Evolutionary conservation across 768 basidiomycete species (phyloP).

Genomic region (Symmetrospora coprosmae): DNA sequence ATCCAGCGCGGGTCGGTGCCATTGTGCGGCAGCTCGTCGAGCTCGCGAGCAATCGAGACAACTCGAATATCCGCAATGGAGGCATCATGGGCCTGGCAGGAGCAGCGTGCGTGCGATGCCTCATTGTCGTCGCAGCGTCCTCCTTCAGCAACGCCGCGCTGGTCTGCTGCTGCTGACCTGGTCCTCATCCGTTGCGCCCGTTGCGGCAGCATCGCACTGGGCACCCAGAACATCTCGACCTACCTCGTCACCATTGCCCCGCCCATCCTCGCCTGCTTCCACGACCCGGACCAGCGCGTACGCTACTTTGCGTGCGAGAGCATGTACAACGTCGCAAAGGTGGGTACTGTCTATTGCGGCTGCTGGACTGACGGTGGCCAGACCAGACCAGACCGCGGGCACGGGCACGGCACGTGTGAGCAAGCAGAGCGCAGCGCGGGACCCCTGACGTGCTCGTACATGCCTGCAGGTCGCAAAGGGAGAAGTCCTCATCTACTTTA

Average conservation of each 20-base stretch:
- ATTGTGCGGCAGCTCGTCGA: slow-evolving; percentile 91
- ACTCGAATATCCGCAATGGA: slow-evolving; percentile 62
- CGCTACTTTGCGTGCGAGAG: slow-evolving; percentile 97
- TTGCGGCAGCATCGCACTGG: slow-evolving; percentile 61
- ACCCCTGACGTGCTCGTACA: background rate
- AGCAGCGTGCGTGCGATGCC: slow-evolving; percentile 44
- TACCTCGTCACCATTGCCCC: slow-evolving; percentile 89
- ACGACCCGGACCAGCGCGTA: slow-evolving; percentile 84
- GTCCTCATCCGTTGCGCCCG: background rate
- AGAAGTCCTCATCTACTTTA: slow-evolving; percentile 90
- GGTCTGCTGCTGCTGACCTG: background rate
- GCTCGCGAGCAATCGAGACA: slow-evolving; percentile 75
- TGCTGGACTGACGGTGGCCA: too few species aligned
- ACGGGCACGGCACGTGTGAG: too few species aligned
- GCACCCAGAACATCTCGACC: slow-evolving; percentile 68
- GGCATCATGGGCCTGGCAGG: slow-evolving; percentile 91
- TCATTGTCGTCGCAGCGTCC: too few species aligned
- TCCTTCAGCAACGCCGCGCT: too few species aligned
- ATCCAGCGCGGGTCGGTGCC: slow-evolving; percentile 61
- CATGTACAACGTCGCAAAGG: slow-evolving; percentile 87
- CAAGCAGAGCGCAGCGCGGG: too few species aligned
- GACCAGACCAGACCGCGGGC: too few species aligned
- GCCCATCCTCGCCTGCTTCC: slow-evolving; percentile 76
- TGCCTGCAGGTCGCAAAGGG: slow-evolving; percentile 82
- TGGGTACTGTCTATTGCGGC: background rate